A percentile compares a stretch with the other conserved stretches of the same genome.
These are phyloP conservation scores for Brettanomyces nanus DNA, from an alignment of 805 yeast species.

Conservation along the genomic window DNA sequence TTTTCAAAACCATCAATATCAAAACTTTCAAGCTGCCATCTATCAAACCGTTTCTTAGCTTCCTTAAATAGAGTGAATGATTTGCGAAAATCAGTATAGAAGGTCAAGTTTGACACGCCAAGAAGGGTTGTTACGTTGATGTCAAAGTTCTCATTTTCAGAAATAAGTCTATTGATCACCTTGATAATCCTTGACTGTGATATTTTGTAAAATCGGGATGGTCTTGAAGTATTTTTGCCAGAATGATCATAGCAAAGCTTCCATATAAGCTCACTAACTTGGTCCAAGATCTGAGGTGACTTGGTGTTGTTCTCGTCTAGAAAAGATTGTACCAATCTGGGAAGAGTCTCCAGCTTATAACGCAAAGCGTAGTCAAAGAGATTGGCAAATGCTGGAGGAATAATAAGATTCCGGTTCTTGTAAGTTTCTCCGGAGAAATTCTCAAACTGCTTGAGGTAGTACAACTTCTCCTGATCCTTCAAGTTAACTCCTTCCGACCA, in stretches of 20 bases:
- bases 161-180: conserved; percentile 14
- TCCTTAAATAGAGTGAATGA: conserved; percentile 18
- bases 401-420: conserved; percentile 3
- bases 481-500: conserved; percentile 12
- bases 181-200: conserved; percentile 21
- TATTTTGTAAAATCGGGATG: conserved; percentile 15
- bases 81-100: conserved; percentile 15
- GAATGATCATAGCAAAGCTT: conserved; percentile 21
- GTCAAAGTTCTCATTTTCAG: conserved; percentile 9
- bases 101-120: conserved; percentile 23
- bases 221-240: conserved; percentile 17
- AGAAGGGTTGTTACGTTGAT: conserved; percentile 21
- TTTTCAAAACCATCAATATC: conserved; percentile 25
- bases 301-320: conserved; percentile 9
- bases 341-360: conserved; percentile 14
- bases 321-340: conserved; percentile 13
- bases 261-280: conserved; percentile 25
- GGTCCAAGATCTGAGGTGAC: conserved; percentile 12
- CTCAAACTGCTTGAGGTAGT: conserved; percentile 15
- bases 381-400: conserved; percentile 23
- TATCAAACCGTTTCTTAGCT: conserved; percentile 24
- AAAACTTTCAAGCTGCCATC: conserved; percentile 25
- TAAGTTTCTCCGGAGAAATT: conserved; percentile 9
- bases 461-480: conserved; percentile 23
- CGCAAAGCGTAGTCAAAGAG: conserved; percentile 20